phyloP scores from a whole-genome alignment of 495 filamentous ascomycete species.

The Sordaria brevicollis region DNA sequence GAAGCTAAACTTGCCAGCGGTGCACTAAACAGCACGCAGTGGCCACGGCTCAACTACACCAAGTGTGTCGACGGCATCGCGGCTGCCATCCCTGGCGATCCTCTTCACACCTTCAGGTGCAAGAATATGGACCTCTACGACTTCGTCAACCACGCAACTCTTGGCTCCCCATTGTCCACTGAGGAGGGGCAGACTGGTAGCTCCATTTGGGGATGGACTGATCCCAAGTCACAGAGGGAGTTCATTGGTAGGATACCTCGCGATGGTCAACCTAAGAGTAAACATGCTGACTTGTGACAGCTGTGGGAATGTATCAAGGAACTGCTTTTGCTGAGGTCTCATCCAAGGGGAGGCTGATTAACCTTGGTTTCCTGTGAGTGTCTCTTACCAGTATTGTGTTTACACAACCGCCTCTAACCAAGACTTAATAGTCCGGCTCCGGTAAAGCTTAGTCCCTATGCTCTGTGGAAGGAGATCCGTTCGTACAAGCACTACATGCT shows the following conservation, averaged over 20 bases:
- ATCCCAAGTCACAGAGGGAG: background rate
- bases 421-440: background rate
- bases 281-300: background rate
- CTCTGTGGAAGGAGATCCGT: constrained; percentile 25
- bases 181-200: constrained; percentile 27
- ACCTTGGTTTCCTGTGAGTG: constrained; percentile 36
- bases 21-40: background rate
- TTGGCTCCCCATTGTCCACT: constrained; percentile 33
- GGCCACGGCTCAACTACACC: background rate
- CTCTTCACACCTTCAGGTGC: constrained; percentile 36
- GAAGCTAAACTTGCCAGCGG: background rate
- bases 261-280: background rate
- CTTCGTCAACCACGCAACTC: constrained; percentile 23
- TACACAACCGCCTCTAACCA: background rate
- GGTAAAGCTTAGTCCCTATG: background rate
- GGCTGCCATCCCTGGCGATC: constrained; percentile 24
- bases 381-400: background rate
- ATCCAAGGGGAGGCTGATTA: constrained; percentile 31
- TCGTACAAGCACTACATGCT: constrained; percentile 32
- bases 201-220: background rate
- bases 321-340: constrained; percentile 41
- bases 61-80: constrained; percentile 37
- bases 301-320: background rate
- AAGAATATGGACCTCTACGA: constrained; percentile 40
- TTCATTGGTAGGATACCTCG: background rate